Percentiles rank a stretch among this genome's conserved stretches.
Evolutionary conservation across 176 grass and related monocot genomes (phyloP).

Genomic region (Eragrostis curvula): DNA sequence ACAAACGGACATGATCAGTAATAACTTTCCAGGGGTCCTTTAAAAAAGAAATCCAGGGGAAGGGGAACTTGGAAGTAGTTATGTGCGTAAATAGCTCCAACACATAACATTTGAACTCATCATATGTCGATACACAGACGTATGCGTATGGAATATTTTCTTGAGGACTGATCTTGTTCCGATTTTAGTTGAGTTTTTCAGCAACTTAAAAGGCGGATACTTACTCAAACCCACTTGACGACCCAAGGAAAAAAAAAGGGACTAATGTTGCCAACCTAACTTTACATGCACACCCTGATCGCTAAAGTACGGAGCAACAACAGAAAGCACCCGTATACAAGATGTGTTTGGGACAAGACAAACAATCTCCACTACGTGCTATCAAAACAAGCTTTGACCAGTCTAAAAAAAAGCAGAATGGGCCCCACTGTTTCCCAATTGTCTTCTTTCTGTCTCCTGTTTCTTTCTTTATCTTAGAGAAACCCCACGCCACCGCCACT

Average conservation of each 20-base stretch:
- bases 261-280: not conserved
- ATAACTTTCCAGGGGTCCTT: not conserved
- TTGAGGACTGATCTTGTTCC: not conserved
- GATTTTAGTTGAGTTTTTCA: not conserved
- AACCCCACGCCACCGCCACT: not conserved
- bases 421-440: not conserved
- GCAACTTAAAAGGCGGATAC: not conserved
- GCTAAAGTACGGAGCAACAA: not conserved
- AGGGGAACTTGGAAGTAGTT: too few relatives aligned
- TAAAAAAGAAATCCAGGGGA: too few relatives aligned
- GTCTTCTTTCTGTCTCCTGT: not conserved
- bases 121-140: not conserved
- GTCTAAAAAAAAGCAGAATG: too few relatives aligned
- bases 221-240: not conserved
- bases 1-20: not conserved
- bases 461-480: not conserved
- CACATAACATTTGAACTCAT: too few relatives aligned
- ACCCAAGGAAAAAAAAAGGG: not conserved
- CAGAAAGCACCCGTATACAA: not conserved
- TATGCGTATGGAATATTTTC: not conserved
- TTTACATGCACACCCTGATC: not conserved
- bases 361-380: not conserved
- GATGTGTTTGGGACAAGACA: not conserved
- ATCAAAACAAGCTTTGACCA: not conserved
- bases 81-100: too few relatives aligned